Conservation (phyloP, 805 yeast genomes). For the Grigorovia transvaalensis region DNA sequence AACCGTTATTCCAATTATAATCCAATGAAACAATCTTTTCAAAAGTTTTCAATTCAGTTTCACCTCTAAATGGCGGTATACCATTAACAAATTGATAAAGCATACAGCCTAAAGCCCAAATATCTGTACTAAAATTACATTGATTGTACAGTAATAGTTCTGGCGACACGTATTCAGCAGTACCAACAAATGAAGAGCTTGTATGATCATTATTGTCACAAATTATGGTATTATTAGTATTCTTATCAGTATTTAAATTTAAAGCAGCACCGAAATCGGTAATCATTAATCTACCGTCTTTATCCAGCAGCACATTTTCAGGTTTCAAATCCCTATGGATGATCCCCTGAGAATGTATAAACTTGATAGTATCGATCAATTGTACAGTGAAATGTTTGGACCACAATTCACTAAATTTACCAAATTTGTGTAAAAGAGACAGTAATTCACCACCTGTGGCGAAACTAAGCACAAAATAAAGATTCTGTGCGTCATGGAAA, state of each 20-base stretch:
- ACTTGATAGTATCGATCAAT: slow-evolving; percentile 80
- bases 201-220: slow-evolving; percentile 4
- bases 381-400: slow-evolving; percentile 76
- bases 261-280: slow-evolving; percentile 98
- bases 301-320: slow-evolving; percentile 77
- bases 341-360: slow-evolving; percentile 81
- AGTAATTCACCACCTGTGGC: slow-evolving; percentile 94
- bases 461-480: slow-evolving; percentile 86
- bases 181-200: slow-evolving; percentile 81
- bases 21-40: slow-evolving; percentile 76
- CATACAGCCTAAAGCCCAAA: slow-evolving; percentile 94
- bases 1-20: slow-evolving; percentile 43
- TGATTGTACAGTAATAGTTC: slow-evolving; percentile 69
- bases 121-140: slow-evolving; percentile 75
- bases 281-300: slow-evolving; percentile 78
- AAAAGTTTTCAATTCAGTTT: slow-evolving; percentile 75
- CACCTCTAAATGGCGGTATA: slow-evolving; percentile 80
- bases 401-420: slow-evolving; percentile 66
- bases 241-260: slow-evolving; percentile 21
- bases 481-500: slow-evolving; percentile 80
- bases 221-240: slow-evolving; percentile 11
- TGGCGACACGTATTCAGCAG: slow-evolving; percentile 95
- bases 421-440: slow-evolving; percentile 63
- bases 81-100: slow-evolving; percentile 77
- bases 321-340: slow-evolving; percentile 94